Conservation (phyloP, 78 protist species). For the Cyanophora paradoxa region DNA sequence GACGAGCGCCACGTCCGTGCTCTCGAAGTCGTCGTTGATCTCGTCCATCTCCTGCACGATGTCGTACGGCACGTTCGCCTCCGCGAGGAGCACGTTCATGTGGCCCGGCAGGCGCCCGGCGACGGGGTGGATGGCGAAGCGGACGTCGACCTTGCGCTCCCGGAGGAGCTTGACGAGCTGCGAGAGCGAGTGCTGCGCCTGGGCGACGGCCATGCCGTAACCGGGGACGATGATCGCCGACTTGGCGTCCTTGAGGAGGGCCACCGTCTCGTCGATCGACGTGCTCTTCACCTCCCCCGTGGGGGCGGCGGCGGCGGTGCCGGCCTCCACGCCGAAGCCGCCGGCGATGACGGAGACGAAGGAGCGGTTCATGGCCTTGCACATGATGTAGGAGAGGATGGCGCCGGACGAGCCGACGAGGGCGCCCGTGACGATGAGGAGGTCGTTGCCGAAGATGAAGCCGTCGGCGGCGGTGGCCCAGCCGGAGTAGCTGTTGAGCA, state of each 20-base stretch:
- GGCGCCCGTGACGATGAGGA: conserved; percentile 86
- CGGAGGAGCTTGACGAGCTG: conserved; percentile 59
- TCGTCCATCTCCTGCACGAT: conserved; percentile 97
- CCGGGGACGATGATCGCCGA: conserved; percentile 93
- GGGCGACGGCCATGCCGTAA: conserved; percentile 94
- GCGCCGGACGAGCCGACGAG: conserved; percentile 94
- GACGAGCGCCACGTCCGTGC: conserved; percentile 64
- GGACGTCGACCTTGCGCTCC: conserved; percentile 47
- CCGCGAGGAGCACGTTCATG: conserved; percentile 92
- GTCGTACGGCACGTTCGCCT: conserved; percentile 96
- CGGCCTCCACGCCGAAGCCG: too few species aligned
- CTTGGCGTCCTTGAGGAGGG: conserved; percentile 16
- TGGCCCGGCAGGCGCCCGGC: conserved; percentile 97
- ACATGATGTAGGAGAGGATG: conserved; percentile 93
- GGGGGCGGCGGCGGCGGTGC: conserved; percentile 29
- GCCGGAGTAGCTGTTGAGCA: conserved; percentile 86
- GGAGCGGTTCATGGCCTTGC: conserved; percentile 64
- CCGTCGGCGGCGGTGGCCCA: conserved; percentile 61
- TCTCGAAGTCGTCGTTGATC: conserved; percentile 74
- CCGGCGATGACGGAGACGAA: conserved; percentile 82
- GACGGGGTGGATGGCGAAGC: conserved; percentile 92
- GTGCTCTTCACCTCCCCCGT: conserved; percentile 17
- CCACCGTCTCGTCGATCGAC: conserved; percentile 26
- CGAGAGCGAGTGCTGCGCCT: conserved; percentile 82
- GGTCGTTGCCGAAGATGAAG: conserved; percentile 68